Base-by-base conservation (phyloP, 208 protist species). In the Leishmania braziliensis region DNA sequence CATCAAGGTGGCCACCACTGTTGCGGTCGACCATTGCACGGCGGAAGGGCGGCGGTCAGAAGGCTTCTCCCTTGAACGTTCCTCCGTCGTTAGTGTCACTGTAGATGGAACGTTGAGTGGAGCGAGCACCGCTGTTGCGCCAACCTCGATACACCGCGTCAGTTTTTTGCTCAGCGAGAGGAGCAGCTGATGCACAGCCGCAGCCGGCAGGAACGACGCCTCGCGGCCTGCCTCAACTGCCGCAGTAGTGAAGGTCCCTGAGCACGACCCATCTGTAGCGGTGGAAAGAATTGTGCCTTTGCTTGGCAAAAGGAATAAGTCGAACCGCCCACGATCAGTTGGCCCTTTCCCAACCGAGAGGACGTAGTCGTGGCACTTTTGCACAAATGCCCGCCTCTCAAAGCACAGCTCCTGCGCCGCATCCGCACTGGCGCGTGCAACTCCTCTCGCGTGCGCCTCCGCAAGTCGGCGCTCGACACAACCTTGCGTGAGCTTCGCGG, bases 91-190 rank as follows among this genome's bases (percentile, higher is more conserved):
- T 54, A 46, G 39, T 1, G 39, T 10, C 4, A 73, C 68, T n/a
- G 14, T 1, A 73, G 46, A 14, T 46, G 68, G 3, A 23, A 6
- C 43, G 12, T 9, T 8, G 20, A 36, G 46, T 18, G 43, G 26
- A 46, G 8, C 36, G 33, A 18, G 46, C 43, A 10, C 18, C 43
- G 46, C 68, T 12, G 68, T 53, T 46, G 46, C 12, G 46, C 46
- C 12, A 23, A 73, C 23, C 26, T 73, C 69, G 26, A 84, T 2
- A 39, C 75, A 79, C 16, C 46, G 50, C 54, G 9, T 10, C 16
- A 84, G 68, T 48, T 84, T 84, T n/a, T 6, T 29, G 51, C 46
- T 70, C 29, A 84, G 56, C 16, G 53, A 5, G n/a, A 54, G 33
- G 14, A 84, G 66, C 33, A 84, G 29, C 5, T 43, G 46, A 36